Conservation (phyloP, 495 filamentous ascomycete genomes). For the Penicillium samsonianum region DNA sequence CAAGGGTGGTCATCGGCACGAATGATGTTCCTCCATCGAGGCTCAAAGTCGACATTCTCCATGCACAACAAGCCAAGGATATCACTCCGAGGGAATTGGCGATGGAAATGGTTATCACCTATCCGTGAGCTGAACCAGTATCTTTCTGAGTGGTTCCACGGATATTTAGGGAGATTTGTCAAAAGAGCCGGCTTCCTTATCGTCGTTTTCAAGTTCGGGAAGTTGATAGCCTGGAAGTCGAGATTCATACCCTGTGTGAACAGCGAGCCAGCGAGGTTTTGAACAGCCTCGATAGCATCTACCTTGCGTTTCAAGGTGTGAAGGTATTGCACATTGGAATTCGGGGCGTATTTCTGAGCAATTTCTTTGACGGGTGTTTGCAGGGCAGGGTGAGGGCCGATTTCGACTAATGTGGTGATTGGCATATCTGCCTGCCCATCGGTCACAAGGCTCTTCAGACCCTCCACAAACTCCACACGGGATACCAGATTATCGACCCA, state of each 20-base stretch:
- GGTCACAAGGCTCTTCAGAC: constrained; percentile 27
- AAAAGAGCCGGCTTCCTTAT: constrained; percentile 22
- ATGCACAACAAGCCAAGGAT: constrained; percentile 29
- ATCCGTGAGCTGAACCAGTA: constrained; percentile 37
- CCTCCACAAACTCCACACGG: constrained; percentile 47
- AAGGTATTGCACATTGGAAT: constrained; percentile 22
- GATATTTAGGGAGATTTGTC: constrained; percentile 39
- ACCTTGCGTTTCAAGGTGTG: constrained; percentile 29
- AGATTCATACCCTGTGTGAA: constrained; percentile 26
- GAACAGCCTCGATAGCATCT: constrained; percentile 25
- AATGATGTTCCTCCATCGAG: constrained; percentile 36
- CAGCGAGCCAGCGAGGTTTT: constrained; percentile 28
- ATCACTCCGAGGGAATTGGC: constrained; percentile 30
- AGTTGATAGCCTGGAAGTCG: constrained; percentile 30
- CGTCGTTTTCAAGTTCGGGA: constrained; percentile 12
- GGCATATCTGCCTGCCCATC: constrained; percentile 10
- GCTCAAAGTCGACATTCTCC: constrained; percentile 32
- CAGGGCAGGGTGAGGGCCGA: constrained; percentile 67
- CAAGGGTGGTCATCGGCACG: constrained; percentile 36
- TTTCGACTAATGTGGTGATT: constrained; percentile 53
- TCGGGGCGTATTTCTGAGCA: constrained; percentile 18
- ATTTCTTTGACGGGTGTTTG: constrained; percentile 49
- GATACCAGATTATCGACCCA: constrained; percentile 51
- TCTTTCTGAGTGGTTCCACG: constrained; percentile 36
- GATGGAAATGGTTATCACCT: constrained; percentile 25